Evolutionary conservation across 345 rosid species (phyloP).

Genomic region (Moricandia moricandioides): DNA sequence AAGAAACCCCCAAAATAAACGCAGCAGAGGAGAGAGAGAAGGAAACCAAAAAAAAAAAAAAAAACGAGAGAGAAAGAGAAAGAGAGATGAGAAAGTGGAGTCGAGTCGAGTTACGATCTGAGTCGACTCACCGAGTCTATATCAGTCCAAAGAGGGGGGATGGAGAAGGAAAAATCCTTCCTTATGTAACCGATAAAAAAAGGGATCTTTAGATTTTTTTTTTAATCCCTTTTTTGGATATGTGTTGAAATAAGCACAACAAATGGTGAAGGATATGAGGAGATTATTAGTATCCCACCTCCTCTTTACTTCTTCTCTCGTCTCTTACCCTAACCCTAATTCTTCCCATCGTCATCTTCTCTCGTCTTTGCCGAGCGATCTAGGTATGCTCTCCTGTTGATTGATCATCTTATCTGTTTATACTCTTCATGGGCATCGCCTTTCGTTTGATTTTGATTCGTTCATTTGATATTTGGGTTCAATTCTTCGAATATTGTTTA

Average conservation of each 20-base stretch:
- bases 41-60: neutral
- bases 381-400: conserved; percentile 12
- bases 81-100: conserved; percentile 11
- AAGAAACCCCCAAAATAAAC: neutral
- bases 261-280: conserved; percentile 61
- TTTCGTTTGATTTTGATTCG: too few relatives aligned
- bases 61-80: neutral
- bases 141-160: neutral
- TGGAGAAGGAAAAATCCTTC: neutral
- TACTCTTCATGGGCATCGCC: too few relatives aligned
- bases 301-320: conserved; percentile 29
- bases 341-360: conserved; percentile 7
- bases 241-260: conserved; percentile 52
- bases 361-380: neutral
- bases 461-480: too few relatives aligned
- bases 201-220: conserved; percentile 33
- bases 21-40: conserved; percentile 2
- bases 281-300: conserved; percentile 49
- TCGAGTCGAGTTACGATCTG: conserved; percentile 15
- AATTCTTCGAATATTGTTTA: too few relatives aligned
- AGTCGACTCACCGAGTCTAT: conserved; percentile 37
- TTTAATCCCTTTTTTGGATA: neutral
- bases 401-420: neutral
- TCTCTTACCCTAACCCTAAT: conserved; percentile 45
- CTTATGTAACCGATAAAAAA: conserved; percentile 25